These are phyloP conservation scores for Mycena filopes DNA, from an alignment of 768 basidiomycete species.

Conservation along the genomic window DNA sequence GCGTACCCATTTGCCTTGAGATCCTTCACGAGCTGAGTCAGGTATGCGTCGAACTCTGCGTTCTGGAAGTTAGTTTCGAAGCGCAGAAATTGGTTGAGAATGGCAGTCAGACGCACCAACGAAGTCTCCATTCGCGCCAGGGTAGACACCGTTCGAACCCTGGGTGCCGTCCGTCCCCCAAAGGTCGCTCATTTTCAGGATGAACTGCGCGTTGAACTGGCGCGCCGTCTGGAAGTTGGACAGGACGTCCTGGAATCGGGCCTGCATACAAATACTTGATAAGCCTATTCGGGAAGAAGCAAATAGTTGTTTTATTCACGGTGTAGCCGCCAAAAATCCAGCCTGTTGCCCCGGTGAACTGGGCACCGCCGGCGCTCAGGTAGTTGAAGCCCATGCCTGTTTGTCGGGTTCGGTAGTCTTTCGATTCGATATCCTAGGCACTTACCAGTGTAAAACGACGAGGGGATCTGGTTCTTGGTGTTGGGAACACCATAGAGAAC, in stretches of 20 bases:
- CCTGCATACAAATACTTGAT: too few species aligned
- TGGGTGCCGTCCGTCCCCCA: constrained; percentile 38
- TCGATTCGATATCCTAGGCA: too few species aligned
- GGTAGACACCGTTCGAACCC: constrained; percentile 31
- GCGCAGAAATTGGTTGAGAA: too few species aligned
- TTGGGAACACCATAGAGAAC: constrained; percentile 32
- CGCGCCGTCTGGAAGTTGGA: constrained; percentile 37
- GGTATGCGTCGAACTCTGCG: constrained; percentile 32
- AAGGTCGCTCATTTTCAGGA: constrained; percentile 37
- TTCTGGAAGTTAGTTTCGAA: too few species aligned
- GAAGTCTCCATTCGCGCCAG: constrained; percentile 27
- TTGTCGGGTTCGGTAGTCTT: neutral
- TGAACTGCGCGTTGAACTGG: constrained; percentile 32
- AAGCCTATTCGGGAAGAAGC: too few species aligned
- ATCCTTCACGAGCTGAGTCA: constrained; percentile 33
- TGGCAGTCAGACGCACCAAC: too few species aligned
- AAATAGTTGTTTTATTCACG: too few species aligned
- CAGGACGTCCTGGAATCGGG: constrained; percentile 34
- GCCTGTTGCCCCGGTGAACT: constrained; percentile 24
- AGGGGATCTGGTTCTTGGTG: constrained; percentile 28
- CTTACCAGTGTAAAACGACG: constrained; percentile 29
- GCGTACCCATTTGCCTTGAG: constrained; percentile 34
- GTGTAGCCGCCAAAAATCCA: constrained; percentile 37
- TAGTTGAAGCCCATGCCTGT: constrained; percentile 40
- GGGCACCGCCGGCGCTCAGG: constrained; percentile 35